Percentiles rank a stretch among this genome's conserved stretches.
Conservation (phyloP, 306 rosid species). For the Cucurbita maxima region DNA sequence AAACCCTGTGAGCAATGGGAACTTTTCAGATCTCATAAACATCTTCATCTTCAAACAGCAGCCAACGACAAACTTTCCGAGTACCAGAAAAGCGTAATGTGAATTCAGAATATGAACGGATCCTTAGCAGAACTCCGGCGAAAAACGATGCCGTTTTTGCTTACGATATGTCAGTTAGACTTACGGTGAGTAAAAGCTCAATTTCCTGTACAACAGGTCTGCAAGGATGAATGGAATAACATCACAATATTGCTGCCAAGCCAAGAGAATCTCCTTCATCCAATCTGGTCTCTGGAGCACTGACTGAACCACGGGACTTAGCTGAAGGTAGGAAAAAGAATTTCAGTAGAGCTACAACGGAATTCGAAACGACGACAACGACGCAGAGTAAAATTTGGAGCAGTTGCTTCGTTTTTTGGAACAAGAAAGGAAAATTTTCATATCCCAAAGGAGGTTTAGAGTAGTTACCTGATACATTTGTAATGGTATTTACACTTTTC, state of each 20-base stretch:
- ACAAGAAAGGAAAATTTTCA: not conserved
- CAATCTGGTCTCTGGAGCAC: conserved; percentile 36
- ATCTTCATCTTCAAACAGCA: conserved; percentile 1
- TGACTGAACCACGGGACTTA: conserved; percentile 47
- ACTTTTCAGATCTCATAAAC: not conserved
- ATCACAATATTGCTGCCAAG: conserved; percentile 62
- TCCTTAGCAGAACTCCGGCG: not conserved
- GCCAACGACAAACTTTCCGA: not conserved
- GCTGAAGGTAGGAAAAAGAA: conserved; percentile 27
- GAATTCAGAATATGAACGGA: not conserved
- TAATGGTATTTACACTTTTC: conserved; percentile 68
- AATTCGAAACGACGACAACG: not conserved
- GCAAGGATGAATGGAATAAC: conserved; percentile 14
- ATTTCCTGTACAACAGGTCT: conserved; percentile 52
- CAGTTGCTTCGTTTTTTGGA: not conserved
- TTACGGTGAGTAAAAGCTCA: conserved; percentile 11
- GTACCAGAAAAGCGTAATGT: not conserved
- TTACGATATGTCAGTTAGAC: not conserved
- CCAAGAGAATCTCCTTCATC: conserved; percentile 64
- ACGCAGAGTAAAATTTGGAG: not conserved
- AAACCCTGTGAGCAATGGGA: not conserved
- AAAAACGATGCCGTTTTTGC: conserved; percentile 2
- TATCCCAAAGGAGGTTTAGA: not conserved
- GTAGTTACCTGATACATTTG: conserved; percentile 73
- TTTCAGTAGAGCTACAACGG: not conserved